Conservation (phyloP, 2,329 filamentous ascomycete species). For the Gnomoniopsis smithogilvyi region DNA sequence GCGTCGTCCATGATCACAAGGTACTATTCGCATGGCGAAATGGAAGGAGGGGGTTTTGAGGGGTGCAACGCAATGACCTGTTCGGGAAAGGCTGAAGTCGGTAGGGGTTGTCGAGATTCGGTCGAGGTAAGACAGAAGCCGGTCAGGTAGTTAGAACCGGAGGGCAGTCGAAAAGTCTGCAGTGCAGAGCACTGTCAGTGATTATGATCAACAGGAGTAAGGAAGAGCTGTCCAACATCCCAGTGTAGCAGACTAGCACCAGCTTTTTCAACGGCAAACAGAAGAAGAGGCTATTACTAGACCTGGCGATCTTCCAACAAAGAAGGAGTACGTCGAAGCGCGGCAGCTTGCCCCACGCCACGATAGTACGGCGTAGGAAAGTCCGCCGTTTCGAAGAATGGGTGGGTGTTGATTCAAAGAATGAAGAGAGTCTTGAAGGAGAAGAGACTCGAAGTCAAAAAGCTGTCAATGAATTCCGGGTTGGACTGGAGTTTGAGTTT, state of each 20-base stretch:
- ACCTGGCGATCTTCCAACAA: not conserved
- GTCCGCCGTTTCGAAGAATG: too few species aligned
- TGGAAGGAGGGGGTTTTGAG: not conserved
- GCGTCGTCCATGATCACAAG: slow-evolving; percentile 24
- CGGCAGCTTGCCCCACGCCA: too few species aligned
- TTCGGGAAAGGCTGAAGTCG: too few species aligned
- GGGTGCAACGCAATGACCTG: not conserved
- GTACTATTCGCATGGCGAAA: slow-evolving; percentile 12
- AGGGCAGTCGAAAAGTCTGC: not conserved
- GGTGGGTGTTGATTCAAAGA: too few species aligned
- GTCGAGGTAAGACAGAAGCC: not conserved
- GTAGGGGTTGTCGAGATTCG: not conserved
- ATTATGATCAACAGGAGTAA: not conserved
- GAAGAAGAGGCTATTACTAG: not conserved
- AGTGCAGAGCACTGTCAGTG: not conserved
- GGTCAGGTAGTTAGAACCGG: not conserved
- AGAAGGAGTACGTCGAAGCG: not conserved
- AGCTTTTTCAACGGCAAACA: not conserved
- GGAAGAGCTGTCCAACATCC: not conserved
- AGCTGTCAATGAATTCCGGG: too few species aligned
- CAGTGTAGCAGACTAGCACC: not conserved
- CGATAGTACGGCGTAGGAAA: too few species aligned
- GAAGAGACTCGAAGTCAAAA: too few species aligned
- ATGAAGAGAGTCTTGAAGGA: too few species aligned
- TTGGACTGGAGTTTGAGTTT: too few species aligned